Base-by-base conservation (phyloP, 805 yeast genomes). In the Brettanomyces nanus region DNA sequence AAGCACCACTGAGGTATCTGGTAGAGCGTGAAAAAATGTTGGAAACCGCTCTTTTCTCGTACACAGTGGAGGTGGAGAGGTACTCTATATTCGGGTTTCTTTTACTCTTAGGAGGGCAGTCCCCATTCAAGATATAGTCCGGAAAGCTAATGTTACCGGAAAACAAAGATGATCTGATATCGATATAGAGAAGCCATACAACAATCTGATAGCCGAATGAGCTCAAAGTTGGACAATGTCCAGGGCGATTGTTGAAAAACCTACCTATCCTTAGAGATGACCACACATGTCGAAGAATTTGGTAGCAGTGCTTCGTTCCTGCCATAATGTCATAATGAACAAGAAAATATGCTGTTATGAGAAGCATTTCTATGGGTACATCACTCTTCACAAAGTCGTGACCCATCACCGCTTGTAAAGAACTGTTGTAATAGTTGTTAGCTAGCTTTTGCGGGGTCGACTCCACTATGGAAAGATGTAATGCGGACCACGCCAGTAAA, bases 61-160 rank as follows among this genome's bases (percentile, higher is more conserved):
- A 33, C 22, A 17, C 19, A 11, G 22, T 15, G 18, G 36, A 33
- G 3, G 36, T 23, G 10, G 29, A 23, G 15, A 33, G 19, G 19
- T 33, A 33, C 19, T 33, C 36, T 15, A 33, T 33, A 20, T 33
- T 33, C 10, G 36, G 36, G 19, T 33, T 33, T 11, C 36, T 15
- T 6, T 33, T 22, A 14, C 10, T 23, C n/a, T 25, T 33, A 15
- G 10, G 7, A 6, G 7, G 11, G 9, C 11, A 9, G 27, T 13
- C 13, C 14, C 14, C 14, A 28, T n/a, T 10, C 14, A 33, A 13
- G 9, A 33, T 18, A 19, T 33, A 33, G 15, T 33, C 36, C 5
- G 36, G 36, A 18, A 33, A 33, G 15, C 30, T 33, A 19, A 33
- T 33, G 19, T 33, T 33, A 5, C 36, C 36, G 13, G 18, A 17